A percentile compares a stretch with the other conserved stretches of the same genome.
phyloP scores from a whole-genome alignment of 352 stramenopile genomes.

The Pythium volutum region DNA sequence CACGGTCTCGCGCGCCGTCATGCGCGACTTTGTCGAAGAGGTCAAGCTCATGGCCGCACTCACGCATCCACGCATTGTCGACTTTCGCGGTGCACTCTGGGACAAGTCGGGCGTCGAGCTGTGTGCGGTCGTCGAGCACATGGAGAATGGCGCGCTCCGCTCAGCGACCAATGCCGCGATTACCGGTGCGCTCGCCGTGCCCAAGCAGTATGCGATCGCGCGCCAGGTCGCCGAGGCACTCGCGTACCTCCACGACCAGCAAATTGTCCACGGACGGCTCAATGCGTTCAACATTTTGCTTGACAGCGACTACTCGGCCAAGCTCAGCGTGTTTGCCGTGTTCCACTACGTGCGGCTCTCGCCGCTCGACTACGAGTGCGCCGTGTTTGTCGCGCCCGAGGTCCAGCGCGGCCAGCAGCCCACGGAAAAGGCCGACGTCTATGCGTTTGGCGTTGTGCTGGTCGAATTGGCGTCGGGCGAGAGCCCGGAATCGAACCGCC shows the following conservation, averaged over 20 bases:
- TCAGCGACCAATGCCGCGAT: constrained; percentile 44
- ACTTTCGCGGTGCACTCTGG: constrained; percentile 75
- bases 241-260: constrained; percentile 59
- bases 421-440: constrained; percentile 70
- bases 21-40: constrained; percentile 78
- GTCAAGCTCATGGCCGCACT: constrained; percentile 76
- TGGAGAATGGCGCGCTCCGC: constrained; percentile 60
- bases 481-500: constrained; percentile 59
- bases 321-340: constrained; percentile 74
- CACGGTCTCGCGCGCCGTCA: constrained; percentile 52
- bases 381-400: constrained; percentile 67
- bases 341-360: constrained; percentile 79
- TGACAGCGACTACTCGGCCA: constrained; percentile 59
- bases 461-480: constrained; percentile 75
- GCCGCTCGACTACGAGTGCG: constrained; percentile 61
- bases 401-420: constrained; percentile 66
- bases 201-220: constrained; percentile 67
- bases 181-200: constrained; percentile 36
- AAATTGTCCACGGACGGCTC: constrained; percentile 72
- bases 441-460: constrained; percentile 73
- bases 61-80: constrained; percentile 58
- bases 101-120: constrained; percentile 65
- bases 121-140: constrained; percentile 70
- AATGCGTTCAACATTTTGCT: constrained; percentile 79
- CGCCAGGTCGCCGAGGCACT: constrained; percentile 69